Percentiles rank a stretch among this genome's conserved stretches.
Evolutionary conservation across 129 eudicot species (phyloP).

Genomic region (Pittosporum tobira): DNA sequence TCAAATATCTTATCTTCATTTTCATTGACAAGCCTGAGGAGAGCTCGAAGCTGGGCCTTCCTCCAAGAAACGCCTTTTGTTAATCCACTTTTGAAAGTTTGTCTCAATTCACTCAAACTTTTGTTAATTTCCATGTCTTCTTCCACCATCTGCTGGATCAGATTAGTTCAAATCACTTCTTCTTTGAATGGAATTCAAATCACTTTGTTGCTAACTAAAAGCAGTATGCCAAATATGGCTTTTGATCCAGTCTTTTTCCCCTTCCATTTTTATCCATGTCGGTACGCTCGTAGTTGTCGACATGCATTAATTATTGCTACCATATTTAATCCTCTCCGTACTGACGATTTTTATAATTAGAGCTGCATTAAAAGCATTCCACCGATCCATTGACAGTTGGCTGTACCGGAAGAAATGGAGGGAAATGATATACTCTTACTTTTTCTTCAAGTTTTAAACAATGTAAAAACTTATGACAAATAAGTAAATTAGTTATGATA

Average conservation of each 20-base stretch:
- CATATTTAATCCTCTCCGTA: not conserved
- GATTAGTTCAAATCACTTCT: no score
- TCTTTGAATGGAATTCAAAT: no score
- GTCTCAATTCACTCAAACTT: slow-evolving; percentile 30
- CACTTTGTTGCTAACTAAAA: not conserved
- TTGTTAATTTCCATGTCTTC: not conserved
- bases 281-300: not conserved
- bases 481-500: no score
- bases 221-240: not conserved
- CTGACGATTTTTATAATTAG: not conserved
- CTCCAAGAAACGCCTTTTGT: slow-evolving; percentile 66
- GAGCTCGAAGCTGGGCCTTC: slow-evolving; percentile 53
- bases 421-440: no score
- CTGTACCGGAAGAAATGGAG: no score
- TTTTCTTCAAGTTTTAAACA: no score
- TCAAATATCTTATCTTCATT: slow-evolving; percentile 44
- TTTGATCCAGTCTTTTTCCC: no score
- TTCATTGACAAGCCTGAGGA: slow-evolving; percentile 42
- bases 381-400: no score
- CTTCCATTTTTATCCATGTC: no score
- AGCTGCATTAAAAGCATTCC: slow-evolving; percentile 7
- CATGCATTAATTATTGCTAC: slow-evolving; percentile 4
- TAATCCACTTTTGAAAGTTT: slow-evolving; percentile 47
- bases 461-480: no score
- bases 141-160: not conserved